phyloP scores from a whole-genome alignment of 1,139 yeast species.

The Suhomyces guaymorum region DNA sequence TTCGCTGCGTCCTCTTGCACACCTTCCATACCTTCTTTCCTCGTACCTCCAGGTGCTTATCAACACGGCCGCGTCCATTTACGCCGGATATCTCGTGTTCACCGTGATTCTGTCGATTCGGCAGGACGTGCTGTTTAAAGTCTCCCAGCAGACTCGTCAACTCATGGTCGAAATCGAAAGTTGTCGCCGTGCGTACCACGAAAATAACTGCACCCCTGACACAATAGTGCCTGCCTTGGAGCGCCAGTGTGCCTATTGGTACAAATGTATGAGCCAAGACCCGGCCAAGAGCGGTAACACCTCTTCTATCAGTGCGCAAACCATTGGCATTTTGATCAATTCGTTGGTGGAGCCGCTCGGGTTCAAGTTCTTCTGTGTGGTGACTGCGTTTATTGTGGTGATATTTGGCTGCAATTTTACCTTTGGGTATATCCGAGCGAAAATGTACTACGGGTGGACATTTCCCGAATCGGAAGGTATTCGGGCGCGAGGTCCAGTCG shows the following conservation, averaged over 20 bases:
- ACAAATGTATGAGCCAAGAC: constrained; percentile 60
- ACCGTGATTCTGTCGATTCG: constrained; percentile 48
- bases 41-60: constrained; percentile 57
- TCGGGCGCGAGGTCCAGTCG: too few relatives aligned
- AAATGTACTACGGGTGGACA: constrained; percentile 39
- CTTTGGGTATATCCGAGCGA: constrained; percentile 50
- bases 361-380: constrained; percentile 50
- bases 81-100: constrained; percentile 43
- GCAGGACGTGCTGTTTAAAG: constrained; percentile 52
- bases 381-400: constrained; percentile 29
- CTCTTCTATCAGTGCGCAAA: constrained; percentile 60
- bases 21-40: constrained; percentile 53
- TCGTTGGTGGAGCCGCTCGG: constrained; percentile 67
- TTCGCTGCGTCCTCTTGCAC: constrained; percentile 41
- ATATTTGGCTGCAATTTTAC: constrained; percentile 42
- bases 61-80: constrained; percentile 47
- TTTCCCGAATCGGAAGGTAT: too few relatives aligned
- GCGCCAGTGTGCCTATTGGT: constrained; percentile 59
- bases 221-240: constrained; percentile 61
- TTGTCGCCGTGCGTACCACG: constrained; percentile 52
- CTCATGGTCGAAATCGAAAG: constrained; percentile 42
- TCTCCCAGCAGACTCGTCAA: constrained; percentile 42
- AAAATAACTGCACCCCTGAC: constrained; percentile 59
- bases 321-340: constrained; percentile 62
- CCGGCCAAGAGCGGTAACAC: constrained; percentile 44